Evolutionary conservation across 768 basidiomycete species (phyloP).

Genomic region (Tulasnella calospora): DNA sequence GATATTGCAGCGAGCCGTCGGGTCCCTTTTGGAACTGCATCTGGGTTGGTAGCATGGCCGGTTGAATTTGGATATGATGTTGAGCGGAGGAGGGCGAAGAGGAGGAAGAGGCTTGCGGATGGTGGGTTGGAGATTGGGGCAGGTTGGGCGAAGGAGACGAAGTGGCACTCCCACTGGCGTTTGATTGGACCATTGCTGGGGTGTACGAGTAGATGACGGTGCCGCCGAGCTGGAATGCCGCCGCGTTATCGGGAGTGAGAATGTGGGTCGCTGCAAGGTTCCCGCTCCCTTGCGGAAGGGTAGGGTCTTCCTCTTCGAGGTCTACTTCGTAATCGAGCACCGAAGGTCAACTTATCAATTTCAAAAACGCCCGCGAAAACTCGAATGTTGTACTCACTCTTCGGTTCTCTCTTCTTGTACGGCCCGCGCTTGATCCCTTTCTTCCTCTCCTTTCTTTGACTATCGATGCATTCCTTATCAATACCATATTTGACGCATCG

Average conservation of each 20-base stretch:
- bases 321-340: background rate
- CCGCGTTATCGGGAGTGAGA: conserved; percentile 22
- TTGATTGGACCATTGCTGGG: background rate
- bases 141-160: background rate
- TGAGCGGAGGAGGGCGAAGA: background rate
- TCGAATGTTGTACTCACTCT: background rate
- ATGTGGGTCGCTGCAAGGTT: background rate
- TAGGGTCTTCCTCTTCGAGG: conserved; percentile 4
- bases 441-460: conserved; percentile 86
- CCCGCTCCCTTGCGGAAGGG: background rate
- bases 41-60: background rate
- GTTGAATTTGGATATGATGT: background rate
- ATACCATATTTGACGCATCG: conserved; percentile 89
- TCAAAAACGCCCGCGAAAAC: background rate
- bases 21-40: background rate
- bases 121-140: background rate
- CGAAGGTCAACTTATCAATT: background rate
- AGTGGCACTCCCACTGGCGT: background rate
- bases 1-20: background rate
- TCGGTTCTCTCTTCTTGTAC: conserved; percentile 68
- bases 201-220: conserved; percentile 15
- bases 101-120: background rate
- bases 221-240: conserved; percentile 19
- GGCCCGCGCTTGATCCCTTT: conserved; percentile 82
- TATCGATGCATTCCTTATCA: conserved; percentile 81